Percentiles rank a stretch among this genome's conserved stretches.
These are phyloP conservation scores for Candida tibetensis DNA, from an alignment of 805 yeast genomes.

Conservation along the genomic window DNA sequence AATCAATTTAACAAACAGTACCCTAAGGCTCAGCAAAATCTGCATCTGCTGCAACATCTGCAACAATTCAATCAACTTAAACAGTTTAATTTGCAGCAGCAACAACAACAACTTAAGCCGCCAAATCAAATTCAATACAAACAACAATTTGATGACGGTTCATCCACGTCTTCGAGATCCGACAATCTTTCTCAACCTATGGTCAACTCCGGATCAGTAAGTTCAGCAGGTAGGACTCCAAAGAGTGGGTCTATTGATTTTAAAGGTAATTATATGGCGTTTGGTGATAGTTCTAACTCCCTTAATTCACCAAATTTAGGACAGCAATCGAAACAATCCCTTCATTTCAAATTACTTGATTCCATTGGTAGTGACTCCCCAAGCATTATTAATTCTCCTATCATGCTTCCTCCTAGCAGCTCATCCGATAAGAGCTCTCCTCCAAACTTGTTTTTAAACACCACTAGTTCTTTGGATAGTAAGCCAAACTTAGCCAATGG, in stretches of 20 bases:
- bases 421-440: conserved; percentile 19
- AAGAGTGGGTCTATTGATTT: conserved; percentile 11
- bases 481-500: neutral
- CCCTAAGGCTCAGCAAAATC: neutral
- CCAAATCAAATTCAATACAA: conserved; percentile 2
- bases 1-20: conserved; percentile 1
- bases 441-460: conserved; percentile 20
- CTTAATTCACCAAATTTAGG: conserved; percentile 12
- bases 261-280: conserved; percentile 14
- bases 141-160: conserved; percentile 1
- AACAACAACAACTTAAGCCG: neutral
- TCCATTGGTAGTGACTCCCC: conserved; percentile 8
- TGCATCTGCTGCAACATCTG: conserved; percentile 1
- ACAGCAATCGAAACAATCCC: conserved; percentile 8
- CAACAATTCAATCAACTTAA: neutral
- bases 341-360: conserved; percentile 18
- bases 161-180: conserved; percentile 4
- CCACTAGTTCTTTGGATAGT: conserved; percentile 2
- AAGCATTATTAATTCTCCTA: conserved; percentile 17
- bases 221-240: neutral
- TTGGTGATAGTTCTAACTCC: conserved; percentile 19
- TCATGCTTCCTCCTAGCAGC: conserved; percentile 18
- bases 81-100: conserved; percentile 1
- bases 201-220: conserved; percentile 1
- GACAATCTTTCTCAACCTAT: neutral